Conservation (phyloP, 768 basidiomycete genomes). For the Suillus bovinus region DNA sequence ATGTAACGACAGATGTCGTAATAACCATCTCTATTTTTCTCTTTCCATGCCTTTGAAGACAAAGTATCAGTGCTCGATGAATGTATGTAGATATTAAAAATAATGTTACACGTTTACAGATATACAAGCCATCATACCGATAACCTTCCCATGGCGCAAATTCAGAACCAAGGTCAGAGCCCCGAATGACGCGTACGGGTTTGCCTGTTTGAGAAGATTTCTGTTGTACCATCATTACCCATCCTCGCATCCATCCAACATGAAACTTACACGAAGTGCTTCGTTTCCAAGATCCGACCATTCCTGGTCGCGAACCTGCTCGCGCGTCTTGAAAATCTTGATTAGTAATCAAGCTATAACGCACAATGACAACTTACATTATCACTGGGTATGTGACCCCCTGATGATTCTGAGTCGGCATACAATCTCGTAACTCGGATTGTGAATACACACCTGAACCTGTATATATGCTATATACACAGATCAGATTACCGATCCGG, state of each 20-base stretch:
- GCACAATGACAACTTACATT: conserved; percentile 3
- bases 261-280: conserved; percentile 20
- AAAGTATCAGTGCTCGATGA: neutral
- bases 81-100: neutral
- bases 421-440: neutral
- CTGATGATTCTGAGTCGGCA: conserved; percentile 3
- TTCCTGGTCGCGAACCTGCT: conserved; percentile 22
- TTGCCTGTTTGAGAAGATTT: conserved; percentile 20
- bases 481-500: conserved; percentile 6
- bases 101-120: conserved; percentile 21
- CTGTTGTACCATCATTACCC: conserved; percentile 14
- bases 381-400: conserved; percentile 18
- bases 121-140: conserved; percentile 35
- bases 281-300: conserved; percentile 18
- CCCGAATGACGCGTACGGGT: conserved; percentile 29
- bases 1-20: conserved; percentile 26
- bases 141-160: conserved; percentile 27
- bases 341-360: neutral
- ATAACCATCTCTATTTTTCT: conserved; percentile 13
- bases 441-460: conserved; percentile 16
- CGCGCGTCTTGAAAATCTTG: conserved; percentile 16
- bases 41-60: conserved; percentile 22
- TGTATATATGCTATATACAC: conserved; percentile 25
- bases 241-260: neutral
- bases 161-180: conserved; percentile 18